Evolutionary conservation across 768 basidiomycete genomes (phyloP), one percentile per base, ranked within the genome.

Genomic region (Megacollybia marginata): DNA sequence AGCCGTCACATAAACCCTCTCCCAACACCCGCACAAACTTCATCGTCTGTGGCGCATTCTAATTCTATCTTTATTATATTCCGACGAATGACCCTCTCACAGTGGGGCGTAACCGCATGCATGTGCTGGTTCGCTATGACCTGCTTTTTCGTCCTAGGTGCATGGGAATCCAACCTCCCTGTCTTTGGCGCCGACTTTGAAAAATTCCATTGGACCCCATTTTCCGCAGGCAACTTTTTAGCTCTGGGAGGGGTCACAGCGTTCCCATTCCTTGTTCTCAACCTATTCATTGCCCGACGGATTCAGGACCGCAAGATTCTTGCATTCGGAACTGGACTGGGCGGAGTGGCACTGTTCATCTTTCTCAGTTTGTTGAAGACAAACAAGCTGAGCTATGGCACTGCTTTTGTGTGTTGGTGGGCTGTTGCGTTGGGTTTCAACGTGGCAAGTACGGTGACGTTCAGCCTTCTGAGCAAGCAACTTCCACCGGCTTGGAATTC

Each of bases 91-190:
- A 62, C 64, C 7, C 44, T 16, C 7, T 48, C 60, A 8, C 74
- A 78, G 51, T 78, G 75, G 73, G 78, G 77, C 19, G 75, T 80
- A 50, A 68, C 77, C 18, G 54, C 70, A 36, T 81, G 76, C 58
- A 83, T 85, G 79, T 85, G 81, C 60, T 85, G 81, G 76, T 80
- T 78, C 57, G 73, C 81, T 43, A 82, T 82, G 78, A 71, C 78
- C 16, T 82, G 75, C 63, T 85, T 84, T 69, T 82, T 85, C 65
- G 71, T 84, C 58, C 76, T 86, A 50, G 82, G 80, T 8, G 74
- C 76, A 11, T 85, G 81, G 82, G 83, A 86, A 62, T 69, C 78
- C 44, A 83, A 83, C 61, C 75, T 85, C 46, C 83, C 82, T 34
- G 73, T 84, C 49, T 84, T 76, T 59, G 72, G 76, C 18, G 72